These are phyloP conservation scores for Diaporthe ilicicola DNA, from an alignment of 2,329 filamentous ascomycete genomes.

Conservation along the genomic window DNA sequence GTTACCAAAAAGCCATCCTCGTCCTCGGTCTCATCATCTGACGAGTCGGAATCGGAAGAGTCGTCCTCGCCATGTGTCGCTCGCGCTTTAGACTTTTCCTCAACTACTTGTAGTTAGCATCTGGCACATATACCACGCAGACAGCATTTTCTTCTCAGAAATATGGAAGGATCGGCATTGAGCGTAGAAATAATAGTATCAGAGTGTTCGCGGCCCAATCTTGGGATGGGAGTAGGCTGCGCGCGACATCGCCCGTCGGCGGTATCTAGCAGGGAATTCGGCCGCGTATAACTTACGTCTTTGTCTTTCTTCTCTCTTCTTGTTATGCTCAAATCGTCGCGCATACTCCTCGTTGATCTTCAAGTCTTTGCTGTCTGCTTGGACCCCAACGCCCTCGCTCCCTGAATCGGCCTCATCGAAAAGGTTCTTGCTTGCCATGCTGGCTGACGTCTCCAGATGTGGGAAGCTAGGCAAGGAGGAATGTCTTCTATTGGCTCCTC, in stretches of 20 bases:
- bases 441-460: conserved; percentile 32
- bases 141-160: no score
- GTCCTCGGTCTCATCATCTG: conserved; percentile 83
- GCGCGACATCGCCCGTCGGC: background rate
- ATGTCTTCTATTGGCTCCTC: background rate
- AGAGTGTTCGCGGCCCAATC: background rate
- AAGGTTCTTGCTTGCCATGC: conserved; percentile 55
- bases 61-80: conserved; percentile 57
- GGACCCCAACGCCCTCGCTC: conserved; percentile 52
- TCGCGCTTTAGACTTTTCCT: conserved; percentile 78
- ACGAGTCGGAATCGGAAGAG: conserved; percentile 70
- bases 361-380: conserved; percentile 58
- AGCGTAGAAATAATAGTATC: background rate
- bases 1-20: conserved; percentile 90
- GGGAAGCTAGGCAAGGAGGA: background rate
- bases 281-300: conserved; percentile 58
- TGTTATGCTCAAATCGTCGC: conserved; percentile 92
- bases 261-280: background rate
- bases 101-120: conserved; percentile 65
- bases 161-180: background rate
- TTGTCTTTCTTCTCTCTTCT: conserved; percentile 89
- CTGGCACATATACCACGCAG: background rate
- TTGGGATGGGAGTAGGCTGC: background rate
- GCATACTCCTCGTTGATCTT: conserved; percentile 94
- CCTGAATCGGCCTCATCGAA: conserved; percentile 59